These are phyloP conservation scores for Dipodascopsis tothii DNA, from an alignment of 805 yeast species.

Conservation along the genomic window DNA sequence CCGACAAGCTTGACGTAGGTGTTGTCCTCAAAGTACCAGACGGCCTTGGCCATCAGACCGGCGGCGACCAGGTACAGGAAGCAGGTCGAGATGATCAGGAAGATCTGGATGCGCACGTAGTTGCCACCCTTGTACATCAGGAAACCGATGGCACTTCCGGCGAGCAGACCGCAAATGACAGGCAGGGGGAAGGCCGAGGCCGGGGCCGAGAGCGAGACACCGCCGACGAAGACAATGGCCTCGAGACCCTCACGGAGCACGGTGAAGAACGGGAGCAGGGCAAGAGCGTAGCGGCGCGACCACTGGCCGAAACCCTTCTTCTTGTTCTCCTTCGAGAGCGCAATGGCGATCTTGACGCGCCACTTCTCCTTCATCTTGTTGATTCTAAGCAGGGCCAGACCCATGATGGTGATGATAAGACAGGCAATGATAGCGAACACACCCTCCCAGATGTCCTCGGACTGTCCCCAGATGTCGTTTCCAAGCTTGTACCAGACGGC, in stretches of 20 bases:
- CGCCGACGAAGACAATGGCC: constrained; percentile 93
- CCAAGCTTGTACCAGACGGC: constrained; percentile 82
- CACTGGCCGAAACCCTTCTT: constrained; percentile 41
- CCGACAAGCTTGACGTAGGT: constrained; percentile 61
- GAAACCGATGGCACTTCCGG: constrained; percentile 67
- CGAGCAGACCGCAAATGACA: constrained; percentile 76
- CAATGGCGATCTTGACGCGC: constrained; percentile 88
- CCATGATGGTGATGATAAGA: constrained; percentile 83
- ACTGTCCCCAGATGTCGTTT: constrained; percentile 72
- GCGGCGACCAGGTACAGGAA: constrained; percentile 84
- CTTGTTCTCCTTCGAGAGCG: constrained; percentile 40
- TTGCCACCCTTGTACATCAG: constrained; percentile 77
- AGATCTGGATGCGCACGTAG: constrained; percentile 72
- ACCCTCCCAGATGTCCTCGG: constrained; percentile 98
- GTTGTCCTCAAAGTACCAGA: constrained; percentile 80
- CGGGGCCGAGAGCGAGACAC: constrained; percentile 67
- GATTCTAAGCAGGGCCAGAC: constrained; percentile 90
- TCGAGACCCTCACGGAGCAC: constrained; percentile 94
- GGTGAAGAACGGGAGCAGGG: constrained; percentile 81
- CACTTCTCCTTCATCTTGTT: constrained; percentile 96
- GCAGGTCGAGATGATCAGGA: constrained; percentile 80
- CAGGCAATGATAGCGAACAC: constrained; percentile 85
- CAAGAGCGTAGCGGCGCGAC: constrained; percentile 75
- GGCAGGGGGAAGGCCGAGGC: constrained; percentile 85
- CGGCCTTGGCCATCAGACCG: constrained; percentile 86